Conservation (phyloP, 2,329 filamentous ascomycete species). For the Clarireedia homoeocarpa region DNA sequence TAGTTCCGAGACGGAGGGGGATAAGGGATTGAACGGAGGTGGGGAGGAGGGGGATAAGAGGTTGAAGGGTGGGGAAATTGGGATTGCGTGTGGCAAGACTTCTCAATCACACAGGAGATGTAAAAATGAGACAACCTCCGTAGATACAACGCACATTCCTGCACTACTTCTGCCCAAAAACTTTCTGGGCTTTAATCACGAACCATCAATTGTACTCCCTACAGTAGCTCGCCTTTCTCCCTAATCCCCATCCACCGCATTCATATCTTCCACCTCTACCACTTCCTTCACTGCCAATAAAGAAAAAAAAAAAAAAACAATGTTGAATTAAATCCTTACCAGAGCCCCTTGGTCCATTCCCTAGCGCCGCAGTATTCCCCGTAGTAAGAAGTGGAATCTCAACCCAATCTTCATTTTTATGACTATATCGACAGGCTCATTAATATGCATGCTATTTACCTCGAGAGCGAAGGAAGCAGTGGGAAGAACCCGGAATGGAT, state of each 20-base stretch:
- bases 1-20: not conserved
- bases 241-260: too few relatives aligned
- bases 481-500: not conserved
- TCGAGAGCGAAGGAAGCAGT: not conserved
- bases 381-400: slow-evolving; percentile 2
- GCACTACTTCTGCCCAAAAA: too few relatives aligned
- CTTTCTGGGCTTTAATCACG: not conserved
- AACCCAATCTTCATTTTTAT: slow-evolving; percentile 6
- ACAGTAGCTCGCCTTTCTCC: too few relatives aligned
- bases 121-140: too few relatives aligned
- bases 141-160: too few relatives aligned
- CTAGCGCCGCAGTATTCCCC: not conserved
- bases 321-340: not conserved
- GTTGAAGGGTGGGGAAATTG: slow-evolving; percentile 31
- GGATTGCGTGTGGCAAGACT: slow-evolving; percentile 3
- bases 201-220: not conserved
- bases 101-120: too few relatives aligned
- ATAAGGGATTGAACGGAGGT: too few relatives aligned
- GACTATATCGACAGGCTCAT: not conserved
- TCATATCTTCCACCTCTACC: too few relatives aligned
- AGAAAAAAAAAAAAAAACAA: not conserved
- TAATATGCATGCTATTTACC: not conserved
- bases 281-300: too few relatives aligned
- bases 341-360: not conserved
- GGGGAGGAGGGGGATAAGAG: too few relatives aligned